phyloP scores from a whole-genome alignment of 352 stramenopile genomes.

The Paralagenidium karlingii region DNA sequence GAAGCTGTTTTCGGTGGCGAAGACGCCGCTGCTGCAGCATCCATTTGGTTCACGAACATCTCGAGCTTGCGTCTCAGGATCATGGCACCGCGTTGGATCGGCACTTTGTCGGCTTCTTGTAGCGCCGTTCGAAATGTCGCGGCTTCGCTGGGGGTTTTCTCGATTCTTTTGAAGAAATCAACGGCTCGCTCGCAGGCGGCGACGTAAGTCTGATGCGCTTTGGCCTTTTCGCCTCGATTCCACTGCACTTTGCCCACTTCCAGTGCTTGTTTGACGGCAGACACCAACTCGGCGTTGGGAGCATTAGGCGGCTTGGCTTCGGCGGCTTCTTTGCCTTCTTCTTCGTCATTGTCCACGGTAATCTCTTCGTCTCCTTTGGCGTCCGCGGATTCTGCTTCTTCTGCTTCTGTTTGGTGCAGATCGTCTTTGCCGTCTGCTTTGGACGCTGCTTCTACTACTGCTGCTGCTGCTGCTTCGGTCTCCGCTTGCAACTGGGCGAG shows the following conservation, averaged over 20 bases:
- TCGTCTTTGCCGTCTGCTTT: slow-evolving; percentile 3
- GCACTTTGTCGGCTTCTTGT: slow-evolving; percentile 26
- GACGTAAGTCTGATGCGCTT: slow-evolving; percentile 55
- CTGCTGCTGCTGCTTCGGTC: too few relatives aligned
- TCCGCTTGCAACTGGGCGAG: slow-evolving; percentile 36
- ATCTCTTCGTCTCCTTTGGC: slow-evolving; percentile 7
- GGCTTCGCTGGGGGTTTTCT: slow-evolving; percentile 16
- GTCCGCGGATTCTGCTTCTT: slow-evolving; percentile 3
- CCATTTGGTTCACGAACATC: slow-evolving; percentile 12
- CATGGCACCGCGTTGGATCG: slow-evolving; percentile 39
- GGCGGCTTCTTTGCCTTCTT: slow-evolving; percentile 5
- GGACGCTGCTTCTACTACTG: slow-evolving; percentile 39
- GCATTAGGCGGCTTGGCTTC: not conserved
- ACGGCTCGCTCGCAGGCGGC: slow-evolving; percentile 29
- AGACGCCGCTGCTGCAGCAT: slow-evolving; percentile 1
- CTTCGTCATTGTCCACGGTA: slow-evolving; percentile 12
- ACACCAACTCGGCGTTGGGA: slow-evolving; percentile 15
- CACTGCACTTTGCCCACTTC: slow-evolving; percentile 55
- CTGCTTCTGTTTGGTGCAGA: slow-evolving; percentile 7
- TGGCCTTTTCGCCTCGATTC: slow-evolving; percentile 61
- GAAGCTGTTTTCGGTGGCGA: too few relatives aligned
- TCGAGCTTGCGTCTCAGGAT: slow-evolving; percentile 21
- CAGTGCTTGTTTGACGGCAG: slow-evolving; percentile 29
- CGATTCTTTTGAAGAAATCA: slow-evolving; percentile 20
- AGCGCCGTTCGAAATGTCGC: slow-evolving; percentile 20